Conservation (phyloP, 345 rosid species). For the Rhizophora mangle region DNA sequence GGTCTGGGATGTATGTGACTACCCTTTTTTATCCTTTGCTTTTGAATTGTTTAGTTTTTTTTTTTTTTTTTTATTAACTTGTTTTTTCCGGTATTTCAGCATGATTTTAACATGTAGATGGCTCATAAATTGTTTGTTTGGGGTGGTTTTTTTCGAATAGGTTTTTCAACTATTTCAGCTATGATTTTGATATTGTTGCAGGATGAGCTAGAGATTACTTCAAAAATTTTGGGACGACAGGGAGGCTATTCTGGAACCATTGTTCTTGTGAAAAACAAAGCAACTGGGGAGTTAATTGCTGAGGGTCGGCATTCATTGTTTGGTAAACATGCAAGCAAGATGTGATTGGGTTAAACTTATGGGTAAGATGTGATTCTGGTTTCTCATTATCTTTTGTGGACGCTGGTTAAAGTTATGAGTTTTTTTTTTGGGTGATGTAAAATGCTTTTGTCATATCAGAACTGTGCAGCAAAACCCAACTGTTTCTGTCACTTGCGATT, state of each 20-base stretch:
- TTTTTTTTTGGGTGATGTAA: neutral
- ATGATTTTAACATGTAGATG: no score
- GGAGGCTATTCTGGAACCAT: slow-evolving; percentile 69
- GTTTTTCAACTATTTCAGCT: neutral
- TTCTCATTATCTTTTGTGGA: neutral
- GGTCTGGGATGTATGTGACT: no score
- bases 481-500: no score
- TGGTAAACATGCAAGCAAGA: slow-evolving; percentile 61
- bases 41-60: no score
- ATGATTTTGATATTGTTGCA: slow-evolving; percentile 24
- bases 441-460: no score
- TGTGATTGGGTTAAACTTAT: slow-evolving; percentile 32
- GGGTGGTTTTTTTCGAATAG: no score
- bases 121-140: no score
- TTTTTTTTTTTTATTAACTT: no score
- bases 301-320: slow-evolving; percentile 94
- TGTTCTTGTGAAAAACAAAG: slow-evolving; percentile 65
- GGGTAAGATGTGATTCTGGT: neutral
- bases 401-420: neutral
- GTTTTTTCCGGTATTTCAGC: no score
- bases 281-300: slow-evolving; percentile 72
- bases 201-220: slow-evolving; percentile 81
- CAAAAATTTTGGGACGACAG: slow-evolving; percentile 61
- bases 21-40: no score
- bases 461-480: no score